Conservation (phyloP, 495 filamentous ascomycete genomes). For the Penicillium roqueforti region DNA sequence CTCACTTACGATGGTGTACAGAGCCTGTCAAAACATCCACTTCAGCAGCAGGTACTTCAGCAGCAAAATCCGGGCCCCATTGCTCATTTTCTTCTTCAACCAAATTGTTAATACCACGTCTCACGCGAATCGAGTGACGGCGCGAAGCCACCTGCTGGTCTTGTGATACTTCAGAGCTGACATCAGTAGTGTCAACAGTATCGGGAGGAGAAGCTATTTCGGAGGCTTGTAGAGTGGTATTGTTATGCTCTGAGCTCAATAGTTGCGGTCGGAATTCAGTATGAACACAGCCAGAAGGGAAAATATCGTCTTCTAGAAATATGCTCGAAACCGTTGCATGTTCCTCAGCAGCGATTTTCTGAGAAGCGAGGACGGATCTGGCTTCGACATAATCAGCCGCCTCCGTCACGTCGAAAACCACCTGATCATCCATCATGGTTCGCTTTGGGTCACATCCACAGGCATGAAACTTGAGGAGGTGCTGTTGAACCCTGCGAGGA, state of each 20-base stretch:
- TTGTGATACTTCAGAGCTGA: not conserved
- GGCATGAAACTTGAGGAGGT: constrained; percentile 32
- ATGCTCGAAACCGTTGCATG: not conserved
- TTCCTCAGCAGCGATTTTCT: not conserved
- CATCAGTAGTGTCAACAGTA: not conserved
- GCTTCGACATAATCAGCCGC: constrained; percentile 22
- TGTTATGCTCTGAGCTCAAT: not conserved
- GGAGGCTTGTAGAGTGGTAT: not conserved
- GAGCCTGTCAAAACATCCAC: not conserved
- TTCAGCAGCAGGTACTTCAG: too few relatives aligned
- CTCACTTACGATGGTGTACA: constrained; percentile 16
- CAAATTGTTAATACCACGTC: constrained; percentile 9
- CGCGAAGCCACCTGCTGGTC: not conserved
- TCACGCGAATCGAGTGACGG: not conserved
- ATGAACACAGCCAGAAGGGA: constrained; percentile 23
- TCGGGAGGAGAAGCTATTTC: too few relatives aligned
- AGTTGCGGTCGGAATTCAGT: not conserved
- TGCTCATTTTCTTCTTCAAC: constrained; percentile 20
- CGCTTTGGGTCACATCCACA: constrained; percentile 41
- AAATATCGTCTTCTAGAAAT: constrained; percentile 27
- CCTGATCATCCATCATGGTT: constrained; percentile 11
- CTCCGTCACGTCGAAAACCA: constrained; percentile 32
- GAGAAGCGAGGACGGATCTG: constrained; percentile 16
- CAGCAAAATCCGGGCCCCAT: too few relatives aligned
- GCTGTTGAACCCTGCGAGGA: constrained; percentile 41